phyloP scores from a whole-genome alignment of 257 asterid species.

The Solanum boliviense region DNA sequence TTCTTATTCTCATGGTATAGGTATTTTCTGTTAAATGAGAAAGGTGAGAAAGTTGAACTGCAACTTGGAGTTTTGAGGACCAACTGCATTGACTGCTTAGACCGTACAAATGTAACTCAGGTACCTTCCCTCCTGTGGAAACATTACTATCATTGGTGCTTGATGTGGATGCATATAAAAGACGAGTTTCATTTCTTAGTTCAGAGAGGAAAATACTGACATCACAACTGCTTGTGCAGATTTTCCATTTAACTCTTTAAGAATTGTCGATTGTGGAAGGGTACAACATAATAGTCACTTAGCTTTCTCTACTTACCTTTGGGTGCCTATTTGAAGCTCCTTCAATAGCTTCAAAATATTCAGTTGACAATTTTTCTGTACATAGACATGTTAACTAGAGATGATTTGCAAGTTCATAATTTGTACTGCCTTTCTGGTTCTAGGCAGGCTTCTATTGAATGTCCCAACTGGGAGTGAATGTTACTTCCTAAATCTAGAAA shows the following conservation, averaged over 20 bases:
- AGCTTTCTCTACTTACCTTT: not conserved
- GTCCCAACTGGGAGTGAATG: not conserved
- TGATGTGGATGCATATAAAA: not conserved
- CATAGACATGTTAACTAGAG: not conserved
- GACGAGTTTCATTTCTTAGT: not conserved
- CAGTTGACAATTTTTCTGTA: not conserved
- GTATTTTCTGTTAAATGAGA: conserved; percentile 72
- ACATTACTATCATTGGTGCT: not conserved
- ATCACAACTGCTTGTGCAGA: not conserved
- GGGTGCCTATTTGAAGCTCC: not conserved
- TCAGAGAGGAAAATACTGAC: not conserved
- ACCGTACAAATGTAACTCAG: conserved; percentile 98
- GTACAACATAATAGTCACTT: not conserved
- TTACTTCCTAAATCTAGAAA: not conserved
- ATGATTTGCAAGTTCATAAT: not conserved
- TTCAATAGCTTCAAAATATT: not conserved
- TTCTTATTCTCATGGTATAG: conserved; percentile 17
- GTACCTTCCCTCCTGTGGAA: conserved; percentile 14
- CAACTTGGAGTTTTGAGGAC: conserved; percentile 88
- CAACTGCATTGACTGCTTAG: conserved; percentile 91
- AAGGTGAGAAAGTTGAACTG: conserved; percentile 64
- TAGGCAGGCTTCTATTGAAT: not conserved
- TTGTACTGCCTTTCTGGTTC: not conserved
- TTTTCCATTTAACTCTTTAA: not conserved
- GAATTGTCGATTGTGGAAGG: not conserved